Conservation (phyloP, 108 stramenopile genomes). For the Skeletonema potamos region DNA sequence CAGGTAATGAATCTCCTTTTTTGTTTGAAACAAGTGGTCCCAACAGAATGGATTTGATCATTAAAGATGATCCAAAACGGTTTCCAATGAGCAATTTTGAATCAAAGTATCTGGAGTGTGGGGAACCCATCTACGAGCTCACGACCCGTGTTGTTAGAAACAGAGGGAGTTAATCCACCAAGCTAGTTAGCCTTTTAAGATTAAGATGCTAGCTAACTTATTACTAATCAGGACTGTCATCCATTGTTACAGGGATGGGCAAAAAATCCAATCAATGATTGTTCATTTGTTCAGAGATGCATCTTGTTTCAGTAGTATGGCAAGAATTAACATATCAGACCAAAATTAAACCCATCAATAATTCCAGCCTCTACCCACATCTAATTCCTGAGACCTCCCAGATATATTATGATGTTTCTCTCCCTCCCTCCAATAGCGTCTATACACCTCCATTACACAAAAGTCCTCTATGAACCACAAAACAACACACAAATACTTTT, state of each 20-base stretch:
- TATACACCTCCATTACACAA: background rate
- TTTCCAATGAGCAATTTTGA: conserved; percentile 46
- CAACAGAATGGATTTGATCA: background rate
- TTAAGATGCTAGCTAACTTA: background rate
- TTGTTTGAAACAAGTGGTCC: background rate
- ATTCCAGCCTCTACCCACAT: background rate
- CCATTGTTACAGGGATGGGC: background rate
- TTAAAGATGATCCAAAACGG: background rate
- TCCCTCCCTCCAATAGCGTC: background rate
- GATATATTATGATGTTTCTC: background rate
- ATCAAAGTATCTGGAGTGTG: conserved; percentile 37
- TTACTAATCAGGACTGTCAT: background rate
- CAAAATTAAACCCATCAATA: background rate
- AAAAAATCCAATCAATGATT: background rate
- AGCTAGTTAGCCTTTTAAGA: background rate
- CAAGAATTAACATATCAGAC: background rate
- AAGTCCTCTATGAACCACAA: background rate
- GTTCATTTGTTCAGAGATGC: background rate
- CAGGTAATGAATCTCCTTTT: background rate
- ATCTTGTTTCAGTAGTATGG: no score
- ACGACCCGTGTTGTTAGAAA: background rate
- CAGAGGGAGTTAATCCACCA: background rate
- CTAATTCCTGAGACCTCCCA: background rate
- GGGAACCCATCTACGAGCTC: conserved; percentile 35
- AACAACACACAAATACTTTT: background rate